Conservation (phyloP, 2,329 filamentous ascomycete species). For the Colletotrichum magnum region DNA sequence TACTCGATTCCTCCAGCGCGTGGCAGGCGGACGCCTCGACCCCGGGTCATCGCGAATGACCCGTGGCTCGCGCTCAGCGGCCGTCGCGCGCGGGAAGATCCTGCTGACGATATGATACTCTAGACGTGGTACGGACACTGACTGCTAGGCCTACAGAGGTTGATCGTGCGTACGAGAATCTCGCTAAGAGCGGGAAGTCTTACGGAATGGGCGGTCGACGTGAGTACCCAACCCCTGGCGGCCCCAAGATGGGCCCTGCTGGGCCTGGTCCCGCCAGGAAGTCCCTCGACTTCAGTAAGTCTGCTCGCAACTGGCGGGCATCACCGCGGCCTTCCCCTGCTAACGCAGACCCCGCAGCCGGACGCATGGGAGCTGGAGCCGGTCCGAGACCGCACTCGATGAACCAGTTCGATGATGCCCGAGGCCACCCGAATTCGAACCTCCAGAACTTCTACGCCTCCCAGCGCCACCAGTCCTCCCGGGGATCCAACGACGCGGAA, state of each 20-base stretch:
- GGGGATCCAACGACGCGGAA: constrained; percentile 91
- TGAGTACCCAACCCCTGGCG: constrained; percentile 79
- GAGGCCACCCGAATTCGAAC: constrained; percentile 80
- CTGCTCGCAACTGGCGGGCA: constrained; percentile 41
- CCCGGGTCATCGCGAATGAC: neutral
- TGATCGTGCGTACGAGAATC: constrained; percentile 93
- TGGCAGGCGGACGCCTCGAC: constrained; percentile 4
- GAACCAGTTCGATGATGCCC: constrained; percentile 84
- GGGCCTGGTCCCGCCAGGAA: constrained; percentile 47
- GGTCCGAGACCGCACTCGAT: constrained; percentile 85
- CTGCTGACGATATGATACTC: constrained; percentile 30
- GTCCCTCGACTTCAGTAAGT: constrained; percentile 48
- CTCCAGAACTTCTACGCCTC: constrained; percentile 94
- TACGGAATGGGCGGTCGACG: constrained; percentile 82
- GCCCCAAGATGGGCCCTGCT: constrained; percentile 49
- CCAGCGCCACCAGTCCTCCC: constrained; percentile 90
- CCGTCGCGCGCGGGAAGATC: constrained; percentile 30
- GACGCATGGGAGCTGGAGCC: constrained; percentile 71
- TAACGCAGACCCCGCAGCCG: constrained; percentile 66
- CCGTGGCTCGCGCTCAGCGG: neutral
- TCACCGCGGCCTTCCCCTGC: constrained; percentile 40
- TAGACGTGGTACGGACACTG: constrained; percentile 42
- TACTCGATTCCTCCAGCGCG: constrained; percentile 33
- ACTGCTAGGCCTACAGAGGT: constrained; percentile 76
- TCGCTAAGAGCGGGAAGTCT: constrained; percentile 96